phyloP scores from a whole-genome alignment of 345 rosid species.

The Gossypium longicalyx region DNA sequence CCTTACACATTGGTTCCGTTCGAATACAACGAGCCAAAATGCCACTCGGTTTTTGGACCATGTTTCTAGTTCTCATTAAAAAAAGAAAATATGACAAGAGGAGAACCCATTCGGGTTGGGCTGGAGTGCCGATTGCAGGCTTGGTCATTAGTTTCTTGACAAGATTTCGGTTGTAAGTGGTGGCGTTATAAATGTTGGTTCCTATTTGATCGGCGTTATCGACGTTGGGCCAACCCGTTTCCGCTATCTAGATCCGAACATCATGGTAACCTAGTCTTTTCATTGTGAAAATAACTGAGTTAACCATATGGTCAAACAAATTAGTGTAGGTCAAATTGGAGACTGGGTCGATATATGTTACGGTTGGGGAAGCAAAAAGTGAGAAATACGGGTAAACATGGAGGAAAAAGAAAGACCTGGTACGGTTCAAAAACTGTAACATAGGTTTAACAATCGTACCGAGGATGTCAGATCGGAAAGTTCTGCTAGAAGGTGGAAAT shows the following conservation, averaged over 20 bases:
- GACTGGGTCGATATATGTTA: conserved; percentile 57
- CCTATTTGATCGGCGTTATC: conserved; percentile 89
- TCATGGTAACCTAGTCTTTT: conserved; percentile 60
- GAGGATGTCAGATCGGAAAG: conserved; percentile 62
- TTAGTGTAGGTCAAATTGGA: conserved; percentile 61
- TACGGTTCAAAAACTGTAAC: conserved; percentile 77
- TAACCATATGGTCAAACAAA: conserved; percentile 87
- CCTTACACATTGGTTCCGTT: conserved; percentile 57
- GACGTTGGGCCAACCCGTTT: conserved; percentile 90
- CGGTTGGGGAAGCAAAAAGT: conserved; percentile 40
- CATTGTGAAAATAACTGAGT: conserved; percentile 74
- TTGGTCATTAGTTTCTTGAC: conserved; percentile 50
- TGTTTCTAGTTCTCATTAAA: conserved; percentile 83
- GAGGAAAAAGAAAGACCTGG: conserved; percentile 71
- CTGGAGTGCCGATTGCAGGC: conserved; percentile 74
- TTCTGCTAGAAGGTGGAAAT: conserved; percentile 80
- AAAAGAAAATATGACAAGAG: conserved; percentile 73
- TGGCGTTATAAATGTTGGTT: conserved; percentile 72
- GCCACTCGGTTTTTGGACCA: conserved; percentile 88
- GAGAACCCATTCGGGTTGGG: conserved; percentile 55
- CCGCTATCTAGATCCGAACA: conserved; percentile 74
- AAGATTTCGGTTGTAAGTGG: conserved; percentile 72
- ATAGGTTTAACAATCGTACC: conserved; percentile 53
- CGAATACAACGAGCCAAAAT: conserved; percentile 75
- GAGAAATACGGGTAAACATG: conserved; percentile 79